Evolutionary conservation across 2,329 filamentous ascomycete species (phyloP), one percentile per base, ranked within the genome.

Genomic region (Eutypella sp.): DNA sequence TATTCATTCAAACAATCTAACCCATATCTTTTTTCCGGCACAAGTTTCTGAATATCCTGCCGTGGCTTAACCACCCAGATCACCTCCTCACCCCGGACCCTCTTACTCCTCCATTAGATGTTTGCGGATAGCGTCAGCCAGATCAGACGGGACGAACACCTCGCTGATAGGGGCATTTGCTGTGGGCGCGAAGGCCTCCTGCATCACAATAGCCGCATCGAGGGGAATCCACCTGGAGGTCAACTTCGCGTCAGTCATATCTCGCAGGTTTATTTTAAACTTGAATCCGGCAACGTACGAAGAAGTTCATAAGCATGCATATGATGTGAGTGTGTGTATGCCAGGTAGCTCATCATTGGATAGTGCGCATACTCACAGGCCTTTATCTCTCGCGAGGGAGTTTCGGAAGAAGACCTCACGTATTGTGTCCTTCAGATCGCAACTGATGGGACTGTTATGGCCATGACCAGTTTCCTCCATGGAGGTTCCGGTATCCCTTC

Each of bases 151-250:
- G 16, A 47, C 33, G 8, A 31, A 18, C 3, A 47, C 24, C 2
- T 31, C 40, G 8, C 45, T 40, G 6, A 16, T 8, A 16, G 34
- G 45, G 10, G 15, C 15, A n/a, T 40, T 13, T 33, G 40, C 11
- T 11, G 22, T 41, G 3, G 45, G 45, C 2, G 45, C 45, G 15
- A 47, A 42, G 40, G 34, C 25, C 18, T 40, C 20, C 31, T 47
- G 45, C 24, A 47, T 41, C 23, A 39, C 40, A 8, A 40, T 9
- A n/a, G 45, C 45, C 13, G 27, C 10, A 11, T 42, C 40, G 15
- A 9, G 25, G 9, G 24, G 34, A 36, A 47, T 42, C 25, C 40
- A 22, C 36, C 36, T 39, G 20, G 36, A 39, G 7, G 5, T 22
- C 31, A 15, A 1, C 11, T 6, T 9, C 23, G 15, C 22, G 36